Conservation (phyloP, 495 filamentous ascomycete species). For the Hypoxylon crocopeplum region DNA sequence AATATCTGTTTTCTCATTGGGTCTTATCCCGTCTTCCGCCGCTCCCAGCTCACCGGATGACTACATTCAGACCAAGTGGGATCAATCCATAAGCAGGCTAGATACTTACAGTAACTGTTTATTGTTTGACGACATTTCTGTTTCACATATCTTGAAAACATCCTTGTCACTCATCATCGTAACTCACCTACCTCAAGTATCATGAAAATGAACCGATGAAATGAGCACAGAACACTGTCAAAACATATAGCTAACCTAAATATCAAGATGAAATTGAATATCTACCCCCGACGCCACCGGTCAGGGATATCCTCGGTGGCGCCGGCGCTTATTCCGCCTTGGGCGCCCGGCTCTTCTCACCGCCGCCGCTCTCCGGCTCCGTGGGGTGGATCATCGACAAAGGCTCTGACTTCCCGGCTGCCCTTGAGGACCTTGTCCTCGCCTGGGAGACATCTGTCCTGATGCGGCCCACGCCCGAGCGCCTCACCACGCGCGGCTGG, state of each 20-base stretch:
- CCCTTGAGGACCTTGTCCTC: constrained; percentile 65
- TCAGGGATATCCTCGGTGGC: constrained; percentile 79
- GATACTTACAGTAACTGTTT: too few relatives aligned
- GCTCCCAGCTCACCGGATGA: not conserved
- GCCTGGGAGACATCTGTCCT: constrained; percentile 76
- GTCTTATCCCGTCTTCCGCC: not conserved
- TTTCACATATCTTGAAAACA: too few relatives aligned
- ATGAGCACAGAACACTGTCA: too few relatives aligned
- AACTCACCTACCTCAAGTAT: too few relatives aligned
- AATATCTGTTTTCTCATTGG: constrained; percentile 9
- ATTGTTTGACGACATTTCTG: too few relatives aligned
- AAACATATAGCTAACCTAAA: constrained; percentile 26
- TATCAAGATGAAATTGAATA: constrained; percentile 88
- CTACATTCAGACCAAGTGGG: not conserved
- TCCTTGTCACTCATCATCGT: too few relatives aligned
- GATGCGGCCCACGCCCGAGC: constrained; percentile 67
- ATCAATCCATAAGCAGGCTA: too few relatives aligned
- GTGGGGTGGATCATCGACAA: constrained; percentile 93
- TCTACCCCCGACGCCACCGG: constrained; percentile 63
- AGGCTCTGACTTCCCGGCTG: constrained; percentile 81
- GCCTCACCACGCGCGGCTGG: constrained; percentile 88
- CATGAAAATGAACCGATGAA: too few relatives aligned
- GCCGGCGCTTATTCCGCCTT: constrained; percentile 86
- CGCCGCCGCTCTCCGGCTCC: constrained; percentile 59
- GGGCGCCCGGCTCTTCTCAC: constrained; percentile 86